phyloP scores from a whole-genome alignment of 228 moss, liverwort and hornwort genomes.

The Sphagnum magellanicum region DNA sequence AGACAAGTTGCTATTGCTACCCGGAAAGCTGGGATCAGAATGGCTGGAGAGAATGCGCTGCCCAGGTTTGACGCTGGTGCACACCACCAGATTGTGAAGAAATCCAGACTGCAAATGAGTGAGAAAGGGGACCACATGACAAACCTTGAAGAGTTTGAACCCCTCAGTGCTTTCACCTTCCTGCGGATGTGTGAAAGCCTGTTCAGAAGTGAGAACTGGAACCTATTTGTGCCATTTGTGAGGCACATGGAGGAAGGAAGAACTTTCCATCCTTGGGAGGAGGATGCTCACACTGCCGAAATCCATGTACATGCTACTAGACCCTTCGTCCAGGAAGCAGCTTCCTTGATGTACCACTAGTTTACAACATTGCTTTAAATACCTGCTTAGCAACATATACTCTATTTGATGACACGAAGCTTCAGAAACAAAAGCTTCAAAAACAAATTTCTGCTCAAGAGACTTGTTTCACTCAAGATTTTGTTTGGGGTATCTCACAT shows the following conservation, averaged over 20 bases:
- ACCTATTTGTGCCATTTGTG: slow-evolving; percentile 68
- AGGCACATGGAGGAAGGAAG: slow-evolving; percentile 69
- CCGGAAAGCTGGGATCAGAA: slow-evolving; percentile 46
- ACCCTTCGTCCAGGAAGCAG: slow-evolving; percentile 60
- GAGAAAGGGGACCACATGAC: slow-evolving; percentile 17
- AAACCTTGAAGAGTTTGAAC: slow-evolving; percentile 35
- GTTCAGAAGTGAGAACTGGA: slow-evolving; percentile 69
- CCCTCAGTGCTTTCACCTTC: slow-evolving; percentile 69
- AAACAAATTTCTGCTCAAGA: too few species aligned
- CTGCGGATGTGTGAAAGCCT: slow-evolving; percentile 63
- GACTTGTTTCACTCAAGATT: too few species aligned
- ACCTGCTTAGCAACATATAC: too few species aligned
- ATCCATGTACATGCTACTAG: slow-evolving; percentile 42
- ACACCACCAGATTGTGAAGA: slow-evolving; percentile 65
- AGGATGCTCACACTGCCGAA: slow-evolving; percentile 48
- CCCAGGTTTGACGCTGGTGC: slow-evolving; percentile 65
- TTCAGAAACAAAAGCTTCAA: too few species aligned
- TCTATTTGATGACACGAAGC: too few species aligned
- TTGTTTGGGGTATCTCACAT: too few species aligned
- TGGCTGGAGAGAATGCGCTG: slow-evolving; percentile 76
- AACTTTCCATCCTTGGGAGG: slow-evolving; percentile 73
- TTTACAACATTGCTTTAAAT: too few species aligned
- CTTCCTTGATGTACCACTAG: slow-evolving; percentile 56
- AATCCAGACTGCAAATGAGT: slow-evolving; percentile 54
- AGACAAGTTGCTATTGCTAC: slow-evolving; percentile 57